These are phyloP conservation scores for Penicillium sp. DNA, from an alignment of 2,329 filamentous ascomycete genomes.

Conservation along the genomic window DNA sequence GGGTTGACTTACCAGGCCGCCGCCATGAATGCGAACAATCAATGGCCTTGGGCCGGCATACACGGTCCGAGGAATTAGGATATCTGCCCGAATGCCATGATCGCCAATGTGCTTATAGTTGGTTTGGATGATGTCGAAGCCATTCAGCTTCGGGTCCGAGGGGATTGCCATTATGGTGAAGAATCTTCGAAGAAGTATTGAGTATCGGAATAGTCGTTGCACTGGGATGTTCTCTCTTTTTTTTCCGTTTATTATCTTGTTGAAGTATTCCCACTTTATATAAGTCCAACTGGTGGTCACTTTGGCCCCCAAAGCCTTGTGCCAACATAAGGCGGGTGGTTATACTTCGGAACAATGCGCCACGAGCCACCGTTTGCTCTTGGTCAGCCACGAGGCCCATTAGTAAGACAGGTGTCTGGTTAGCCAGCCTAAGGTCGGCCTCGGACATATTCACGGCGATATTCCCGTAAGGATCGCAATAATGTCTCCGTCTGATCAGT, in stretches of 20 bases:
- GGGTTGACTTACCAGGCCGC: conserved; percentile 39
- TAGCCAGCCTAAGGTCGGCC: background rate
- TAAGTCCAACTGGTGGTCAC: background rate
- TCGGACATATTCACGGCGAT: background rate
- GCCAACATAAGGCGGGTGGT: background rate
- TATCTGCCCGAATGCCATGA: conserved; percentile 36
- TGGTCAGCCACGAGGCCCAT: background rate
- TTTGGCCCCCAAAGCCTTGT: background rate
- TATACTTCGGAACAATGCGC: background rate
- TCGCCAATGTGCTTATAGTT: conserved; percentile 45
- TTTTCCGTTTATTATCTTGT: background rate
- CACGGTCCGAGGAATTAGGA: conserved; percentile 44
- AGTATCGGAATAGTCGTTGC: background rate
- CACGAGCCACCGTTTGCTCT: background rate
- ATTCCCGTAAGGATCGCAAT: background rate
- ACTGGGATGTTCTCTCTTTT: background rate
- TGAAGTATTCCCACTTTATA: background rate
- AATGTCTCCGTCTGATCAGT: too few relatives aligned
- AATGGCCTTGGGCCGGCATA: conserved; percentile 40
- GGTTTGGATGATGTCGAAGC: conserved; percentile 43
- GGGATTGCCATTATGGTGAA: conserved; percentile 8
- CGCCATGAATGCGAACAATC: conserved; percentile 49
- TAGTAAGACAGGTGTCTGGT: background rate
- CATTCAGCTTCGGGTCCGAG: conserved; percentile 28
- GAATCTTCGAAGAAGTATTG: too few relatives aligned